Percentiles rank a stretch among this genome's conserved stretches.
Conservation (phyloP, 805 yeast species). For the Ogataea pilisensis region DNA sequence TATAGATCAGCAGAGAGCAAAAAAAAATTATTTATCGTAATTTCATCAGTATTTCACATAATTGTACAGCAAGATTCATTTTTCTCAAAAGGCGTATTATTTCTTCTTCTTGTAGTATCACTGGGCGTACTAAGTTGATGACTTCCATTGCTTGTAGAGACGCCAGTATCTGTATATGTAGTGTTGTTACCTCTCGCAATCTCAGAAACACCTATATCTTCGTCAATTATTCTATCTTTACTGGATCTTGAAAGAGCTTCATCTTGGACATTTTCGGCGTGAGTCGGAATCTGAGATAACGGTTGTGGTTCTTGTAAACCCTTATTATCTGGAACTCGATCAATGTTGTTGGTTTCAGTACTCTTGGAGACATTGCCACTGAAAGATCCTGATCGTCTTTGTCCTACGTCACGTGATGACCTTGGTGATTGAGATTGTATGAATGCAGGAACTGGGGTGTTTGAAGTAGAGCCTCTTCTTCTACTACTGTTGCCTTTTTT, state of each 20-base stretch:
- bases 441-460: constrained; percentile 26
- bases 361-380: no score
- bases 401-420: no score
- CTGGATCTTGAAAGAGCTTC: constrained; percentile 7
- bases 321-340: neutral
- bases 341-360: constrained; percentile 1
- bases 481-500: constrained; percentile 9
- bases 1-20: neutral
- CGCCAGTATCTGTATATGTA: neutral
- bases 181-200: neutral
- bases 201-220: neutral
- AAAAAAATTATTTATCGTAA: no score
- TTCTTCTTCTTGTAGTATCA: neutral
- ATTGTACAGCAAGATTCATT: constrained; percentile 15
- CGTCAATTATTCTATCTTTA: constrained; percentile 3
- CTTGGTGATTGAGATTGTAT: constrained; percentile 1
- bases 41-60: constrained; percentile 5
- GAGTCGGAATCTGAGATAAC: neutral
- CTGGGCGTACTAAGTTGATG: neutral
- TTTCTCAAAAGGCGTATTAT: neutral
- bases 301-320: neutral
- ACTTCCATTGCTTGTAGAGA: neutral
- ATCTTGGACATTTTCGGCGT: constrained; percentile 2
- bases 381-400: no score
- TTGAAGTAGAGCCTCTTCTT: constrained; percentile 24